Conservation (phyloP, 805 yeast genomes). For the Candida sithepensis region DNA sequence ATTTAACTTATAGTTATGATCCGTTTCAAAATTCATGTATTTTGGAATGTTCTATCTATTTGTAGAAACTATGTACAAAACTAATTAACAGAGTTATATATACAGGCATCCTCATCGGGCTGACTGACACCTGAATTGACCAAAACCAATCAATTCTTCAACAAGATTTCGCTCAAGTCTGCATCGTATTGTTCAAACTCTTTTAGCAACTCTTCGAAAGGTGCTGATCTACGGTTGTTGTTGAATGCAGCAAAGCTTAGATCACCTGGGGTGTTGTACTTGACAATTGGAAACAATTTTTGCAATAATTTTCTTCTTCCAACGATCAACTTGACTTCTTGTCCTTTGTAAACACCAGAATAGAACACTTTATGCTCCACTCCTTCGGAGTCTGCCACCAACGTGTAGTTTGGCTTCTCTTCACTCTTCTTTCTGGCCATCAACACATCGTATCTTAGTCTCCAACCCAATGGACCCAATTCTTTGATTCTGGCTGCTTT, state of each 20-base stretch:
- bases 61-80: neutral
- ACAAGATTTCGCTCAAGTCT: slow-evolving; percentile 30
- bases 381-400: slow-evolving; percentile 29
- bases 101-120: neutral
- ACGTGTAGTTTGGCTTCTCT: slow-evolving; percentile 34
- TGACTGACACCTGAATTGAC: too few relatives aligned
- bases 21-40: too few relatives aligned
- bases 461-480: slow-evolving; percentile 91
- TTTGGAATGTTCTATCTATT: neutral
- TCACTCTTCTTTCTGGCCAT: slow-evolving; percentile 38
- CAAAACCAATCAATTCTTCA: slow-evolving; percentile 11
- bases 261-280: slow-evolving; percentile 37
- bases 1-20: too few relatives aligned
- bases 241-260: slow-evolving; percentile 47
- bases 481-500: slow-evolving; percentile 88
- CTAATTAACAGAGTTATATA: neutral
- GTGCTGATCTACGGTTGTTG: slow-evolving; percentile 38
- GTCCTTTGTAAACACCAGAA: slow-evolving; percentile 39
- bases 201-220: slow-evolving; percentile 46
- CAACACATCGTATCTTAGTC: slow-evolving; percentile 72
- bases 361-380: slow-evolving; percentile 43
- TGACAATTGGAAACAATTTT: slow-evolving; percentile 49
- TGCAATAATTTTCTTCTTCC: slow-evolving; percentile 65
- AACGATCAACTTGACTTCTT: slow-evolving; percentile 46
- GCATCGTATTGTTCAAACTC: slow-evolving; percentile 42